Evolutionary conservation across 768 basidiomycete genomes (phyloP).

Genomic region (Boletus reticuloceps): DNA sequence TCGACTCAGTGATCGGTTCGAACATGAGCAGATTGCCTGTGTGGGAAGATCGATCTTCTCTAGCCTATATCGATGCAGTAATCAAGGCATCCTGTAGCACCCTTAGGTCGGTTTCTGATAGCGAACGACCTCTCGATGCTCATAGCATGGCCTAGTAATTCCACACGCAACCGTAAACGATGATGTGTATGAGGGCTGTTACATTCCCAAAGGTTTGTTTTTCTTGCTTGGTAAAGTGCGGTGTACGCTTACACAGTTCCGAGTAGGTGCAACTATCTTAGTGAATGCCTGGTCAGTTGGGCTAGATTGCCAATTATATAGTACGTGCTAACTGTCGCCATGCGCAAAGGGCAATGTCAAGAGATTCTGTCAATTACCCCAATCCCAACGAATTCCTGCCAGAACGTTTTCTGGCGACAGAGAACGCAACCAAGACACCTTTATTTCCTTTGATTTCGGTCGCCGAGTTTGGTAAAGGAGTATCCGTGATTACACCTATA

Average conservation of each 20-base stretch:
- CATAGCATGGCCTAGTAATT: conserved; percentile 7
- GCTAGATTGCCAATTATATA: no score
- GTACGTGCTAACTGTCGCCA: neutral
- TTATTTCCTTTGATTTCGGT: conserved; percentile 34
- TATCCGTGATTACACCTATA: neutral
- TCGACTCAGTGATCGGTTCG: conserved; percentile 8
- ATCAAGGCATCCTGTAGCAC: conserved; percentile 9
- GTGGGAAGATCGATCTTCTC: conserved; percentile 12
- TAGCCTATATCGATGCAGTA: conserved; percentile 9
- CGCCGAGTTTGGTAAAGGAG: conserved; percentile 29
- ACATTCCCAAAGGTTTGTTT: conserved; percentile 41
- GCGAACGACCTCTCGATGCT: neutral
- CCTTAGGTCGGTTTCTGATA: conserved; percentile 1
- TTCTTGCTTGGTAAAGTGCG: neutral
- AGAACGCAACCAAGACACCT: neutral
- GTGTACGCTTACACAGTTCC: neutral
- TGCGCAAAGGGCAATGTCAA: conserved; percentile 28
- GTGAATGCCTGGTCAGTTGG: conserved; percentile 4
- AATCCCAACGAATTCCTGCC: conserved; percentile 35
- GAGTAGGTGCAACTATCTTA: neutral
- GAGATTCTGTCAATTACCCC: conserved; percentile 33
- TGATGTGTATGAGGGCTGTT: conserved; percentile 8
- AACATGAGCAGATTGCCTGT: conserved; percentile 8
- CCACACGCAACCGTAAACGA: conserved; percentile 33
- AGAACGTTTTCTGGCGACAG: conserved; percentile 25